Evolutionary conservation across 345 rosid genomes (phyloP).

Genomic region (Populus tremula): DNA sequence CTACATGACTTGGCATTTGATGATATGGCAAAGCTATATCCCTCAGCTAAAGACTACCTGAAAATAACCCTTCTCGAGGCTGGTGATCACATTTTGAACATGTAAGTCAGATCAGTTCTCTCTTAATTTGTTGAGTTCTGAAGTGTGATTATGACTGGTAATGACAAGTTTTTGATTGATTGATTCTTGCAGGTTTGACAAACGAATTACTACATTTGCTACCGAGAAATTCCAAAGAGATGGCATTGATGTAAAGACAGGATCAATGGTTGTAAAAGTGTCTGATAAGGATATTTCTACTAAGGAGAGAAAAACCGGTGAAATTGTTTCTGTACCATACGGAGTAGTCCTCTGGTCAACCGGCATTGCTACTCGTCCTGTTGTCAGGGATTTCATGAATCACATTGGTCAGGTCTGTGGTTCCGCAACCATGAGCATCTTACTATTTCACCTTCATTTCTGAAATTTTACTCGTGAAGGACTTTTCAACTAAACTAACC

Average conservation of each 20-base stretch:
- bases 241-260: conserved; percentile 62
- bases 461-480: neutral
- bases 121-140: neutral
- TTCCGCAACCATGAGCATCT: neutral
- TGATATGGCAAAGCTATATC: conserved; percentile 61
- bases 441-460: neutral
- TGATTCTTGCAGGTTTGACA: conserved; percentile 57
- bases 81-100: conserved; percentile 72
- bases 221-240: conserved; percentile 63
- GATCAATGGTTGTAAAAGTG: conserved; percentile 58
- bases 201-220: conserved; percentile 67
- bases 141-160: neutral
- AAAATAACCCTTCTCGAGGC: conserved; percentile 81
- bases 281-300: conserved; percentile 64
- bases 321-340: conserved; percentile 45
- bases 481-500: neutral
- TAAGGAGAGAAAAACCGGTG: conserved; percentile 52
- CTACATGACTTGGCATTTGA: conserved; percentile 64
- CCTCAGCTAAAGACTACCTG: conserved; percentile 41
- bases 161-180: neutral
- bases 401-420: conserved; percentile 60
- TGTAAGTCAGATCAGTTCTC: conserved; percentile 35
- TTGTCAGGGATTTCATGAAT: conserved; percentile 68
- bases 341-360: conserved; percentile 91
- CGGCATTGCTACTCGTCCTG: conserved; percentile 69